A percentile compares a stretch with the other conserved stretches of the same genome.
These are phyloP conservation scores for Cryptococcus amylolentus DNA, from an alignment of 1,284 basidiomycete genomes.

Conservation along the genomic window DNA sequence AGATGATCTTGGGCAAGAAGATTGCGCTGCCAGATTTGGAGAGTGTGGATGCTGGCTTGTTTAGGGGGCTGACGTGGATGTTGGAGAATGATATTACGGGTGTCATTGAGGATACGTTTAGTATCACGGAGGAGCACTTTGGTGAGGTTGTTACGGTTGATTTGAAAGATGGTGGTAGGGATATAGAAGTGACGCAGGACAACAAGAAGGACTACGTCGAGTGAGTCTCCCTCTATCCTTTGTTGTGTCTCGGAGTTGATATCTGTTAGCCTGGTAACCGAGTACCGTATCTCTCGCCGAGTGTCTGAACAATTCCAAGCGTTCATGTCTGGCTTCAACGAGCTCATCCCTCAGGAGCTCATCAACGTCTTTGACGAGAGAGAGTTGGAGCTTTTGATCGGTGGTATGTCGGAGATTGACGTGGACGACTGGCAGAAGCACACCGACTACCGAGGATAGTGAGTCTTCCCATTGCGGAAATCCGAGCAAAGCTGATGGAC, in stretches of 20 bases:
- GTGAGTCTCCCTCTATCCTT: constrained; percentile 32
- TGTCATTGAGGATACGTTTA: constrained; percentile 91
- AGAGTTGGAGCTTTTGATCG: constrained; percentile 88
- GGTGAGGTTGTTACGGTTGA: constrained; percentile 94
- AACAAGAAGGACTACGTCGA: constrained; percentile 99
- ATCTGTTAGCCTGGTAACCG: constrained; percentile 64
- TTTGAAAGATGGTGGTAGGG: constrained; percentile 79
- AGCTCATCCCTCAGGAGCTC: constrained; percentile 90
- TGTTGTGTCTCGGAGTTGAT: background rate
- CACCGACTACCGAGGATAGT: constrained; percentile 59
- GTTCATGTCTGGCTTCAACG: constrained; percentile 92
- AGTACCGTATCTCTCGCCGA: constrained; percentile 88
- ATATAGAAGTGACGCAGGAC: constrained; percentile 85
- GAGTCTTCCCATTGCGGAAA: constrained; percentile 7
- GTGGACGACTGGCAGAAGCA: constrained; percentile 62
- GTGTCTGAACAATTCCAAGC: constrained; percentile 94
- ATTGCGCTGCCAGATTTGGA: constrained; percentile 82
- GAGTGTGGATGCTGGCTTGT: constrained; percentile 82
- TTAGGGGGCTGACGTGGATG: constrained; percentile 96
- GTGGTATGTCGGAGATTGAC: constrained; percentile 98
- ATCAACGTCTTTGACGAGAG: constrained; percentile 98
- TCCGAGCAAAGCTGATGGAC: constrained; percentile 53
- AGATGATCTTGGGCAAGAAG: constrained; percentile 92
- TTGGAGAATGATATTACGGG: constrained; percentile 95
- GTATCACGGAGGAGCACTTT: constrained; percentile 91